These are phyloP conservation scores for Castanopsis chinensis DNA, from an alignment of 306 rosid species.

Conservation along the genomic window DNA sequence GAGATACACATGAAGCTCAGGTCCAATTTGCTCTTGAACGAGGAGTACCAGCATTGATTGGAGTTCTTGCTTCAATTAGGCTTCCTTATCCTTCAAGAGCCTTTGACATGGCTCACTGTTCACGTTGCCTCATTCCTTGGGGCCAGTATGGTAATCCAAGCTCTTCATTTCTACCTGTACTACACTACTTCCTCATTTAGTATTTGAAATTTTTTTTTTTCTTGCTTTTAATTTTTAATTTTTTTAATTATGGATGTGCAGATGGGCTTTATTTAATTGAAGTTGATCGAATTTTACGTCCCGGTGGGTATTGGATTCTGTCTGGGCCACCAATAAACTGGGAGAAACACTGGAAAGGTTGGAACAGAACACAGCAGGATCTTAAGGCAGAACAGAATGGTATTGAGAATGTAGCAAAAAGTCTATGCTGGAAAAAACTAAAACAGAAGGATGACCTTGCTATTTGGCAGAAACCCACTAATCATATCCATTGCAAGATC, in stretches of 20 bases:
- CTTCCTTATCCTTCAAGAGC: conserved; percentile 98
- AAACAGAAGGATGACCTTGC: conserved; percentile 74
- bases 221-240: background rate
- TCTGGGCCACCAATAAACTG: conserved; percentile 99
- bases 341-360: conserved; percentile 77
- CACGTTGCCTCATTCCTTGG: conserved; percentile 99
- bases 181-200: background rate
- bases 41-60: conserved; percentile 94
- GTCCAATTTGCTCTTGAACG: conserved; percentile 97
- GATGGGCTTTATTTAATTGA: conserved; percentile 81
- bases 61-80: conserved; percentile 77
- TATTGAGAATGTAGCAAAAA: conserved; percentile 73
- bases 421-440: conserved; percentile 90
- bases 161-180: background rate
- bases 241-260: conserved; percentile 29
- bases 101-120: conserved; percentile 97
- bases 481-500: conserved; percentile 69
- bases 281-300: conserved; percentile 83
- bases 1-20: conserved; percentile 89
- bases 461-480: conserved; percentile 89
- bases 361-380: conserved; percentile 72
- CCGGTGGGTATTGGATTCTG: conserved; percentile 95
- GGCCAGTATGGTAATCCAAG: conserved; percentile 55
- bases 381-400: conserved; percentile 60
- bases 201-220: background rate